Percentiles rank a stretch among this genome's conserved stretches.
Evolutionary conservation across 108 stramenopile genomes (phyloP).

Genomic region (Cyclotella choctawhatcheeana): DNA sequence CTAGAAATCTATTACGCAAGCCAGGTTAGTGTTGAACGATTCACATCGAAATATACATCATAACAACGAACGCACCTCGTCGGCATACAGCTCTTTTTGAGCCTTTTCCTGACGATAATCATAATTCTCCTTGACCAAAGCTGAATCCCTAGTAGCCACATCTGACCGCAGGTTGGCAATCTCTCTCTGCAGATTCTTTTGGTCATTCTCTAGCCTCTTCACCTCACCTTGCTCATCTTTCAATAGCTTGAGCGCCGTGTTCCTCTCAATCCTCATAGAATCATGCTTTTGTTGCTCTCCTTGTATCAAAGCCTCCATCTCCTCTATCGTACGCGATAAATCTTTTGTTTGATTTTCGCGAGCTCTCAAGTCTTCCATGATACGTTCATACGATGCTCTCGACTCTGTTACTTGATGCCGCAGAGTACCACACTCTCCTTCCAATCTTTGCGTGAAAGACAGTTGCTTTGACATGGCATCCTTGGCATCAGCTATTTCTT

Average conservation of each 20-base stretch:
- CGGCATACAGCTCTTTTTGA: slow-evolving; percentile 51
- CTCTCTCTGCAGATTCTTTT: slow-evolving; percentile 76
- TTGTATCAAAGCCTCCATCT: slow-evolving; percentile 64
- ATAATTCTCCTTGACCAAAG: slow-evolving; percentile 79
- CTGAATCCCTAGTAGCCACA: slow-evolving; percentile 69
- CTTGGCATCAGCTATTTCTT: slow-evolving; percentile 64
- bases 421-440: slow-evolving; percentile 78
- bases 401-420: slow-evolving; percentile 69
- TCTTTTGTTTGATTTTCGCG: slow-evolving; percentile 50
- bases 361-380: slow-evolving; percentile 72
- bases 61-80: no score
- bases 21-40: no score
- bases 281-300: slow-evolving; percentile 70
- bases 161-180: slow-evolving; percentile 79
- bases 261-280: slow-evolving; percentile 28
- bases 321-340: slow-evolving; percentile 34
- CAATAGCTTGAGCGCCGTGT: slow-evolving; percentile 31
- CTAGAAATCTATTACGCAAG: no score
- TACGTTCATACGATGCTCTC: slow-evolving; percentile 53
- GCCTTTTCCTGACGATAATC: slow-evolving; percentile 72
- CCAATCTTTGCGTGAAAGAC: slow-evolving; percentile 28
- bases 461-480: slow-evolving; percentile 61
- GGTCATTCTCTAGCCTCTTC: slow-evolving; percentile 60
- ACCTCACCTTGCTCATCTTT: slow-evolving; percentile 54
- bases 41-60: no score